Base-by-base conservation (phyloP, 192 early-diverging fungal genomes). In the Podila epicladia region DNA sequence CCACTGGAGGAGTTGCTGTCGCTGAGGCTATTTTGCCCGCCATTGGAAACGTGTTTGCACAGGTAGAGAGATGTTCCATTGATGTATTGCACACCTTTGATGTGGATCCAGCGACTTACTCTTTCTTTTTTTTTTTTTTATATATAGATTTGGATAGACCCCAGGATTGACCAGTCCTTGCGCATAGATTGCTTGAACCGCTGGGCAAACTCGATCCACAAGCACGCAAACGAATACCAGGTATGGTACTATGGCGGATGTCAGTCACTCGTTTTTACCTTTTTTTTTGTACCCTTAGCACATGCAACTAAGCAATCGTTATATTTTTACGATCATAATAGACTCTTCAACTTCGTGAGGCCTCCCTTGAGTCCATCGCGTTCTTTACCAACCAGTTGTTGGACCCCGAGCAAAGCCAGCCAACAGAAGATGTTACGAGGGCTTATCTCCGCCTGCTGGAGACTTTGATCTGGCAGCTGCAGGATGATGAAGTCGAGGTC, bases 401-500 rank as follows among this genome's bases (percentile, higher is more conserved):
- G 64, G 62, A 86, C 55, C 82, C 84, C 24, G 64, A 84, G 63
- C 67, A 83, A 58, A 48, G 85, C 29, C 65, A 77, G 26, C 80
- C 82, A 50, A 83, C 84, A 32, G 57, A 84, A 33, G 58, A 70
- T 5, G 75, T 82, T 13, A 85, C 86, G 32, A 66, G 72, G 49
- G 72, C 86, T 8, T 65, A 65, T 19, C 67, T 76, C 24, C 64
- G 66, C 33, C 38, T 69, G 9, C 74, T 78, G 48, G 86, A 85
- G 61, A 84, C 88, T 32, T 72, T 90, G 79, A 83, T 88, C 15
- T 78, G 91, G 71, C 75, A 85, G 48, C 68, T 95, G 62, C 86
- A 95, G 71, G 94, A 96, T 84, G 94, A 96, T 66, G 93, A 96
- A 65, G 85, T 85, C 22, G 93, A 93, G 61, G 86, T 96, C 2